These are phyloP conservation scores for Lobosporangium transversale DNA, from an alignment of 192 early-diverging fungal species.

Conservation along the genomic window DNA sequence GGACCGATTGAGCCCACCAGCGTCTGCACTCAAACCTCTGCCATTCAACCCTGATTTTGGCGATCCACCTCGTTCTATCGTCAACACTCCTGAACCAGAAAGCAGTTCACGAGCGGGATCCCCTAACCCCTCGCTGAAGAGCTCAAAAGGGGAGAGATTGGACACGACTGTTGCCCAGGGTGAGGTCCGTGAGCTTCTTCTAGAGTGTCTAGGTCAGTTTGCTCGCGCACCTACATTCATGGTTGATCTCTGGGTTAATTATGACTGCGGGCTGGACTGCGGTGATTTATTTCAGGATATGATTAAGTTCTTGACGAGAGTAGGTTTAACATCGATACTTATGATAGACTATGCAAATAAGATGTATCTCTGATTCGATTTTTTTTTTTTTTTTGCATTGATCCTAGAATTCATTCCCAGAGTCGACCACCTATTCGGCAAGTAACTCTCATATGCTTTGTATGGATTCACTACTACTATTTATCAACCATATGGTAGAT, in stretches of 20 bases:
- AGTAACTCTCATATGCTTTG: conserved; percentile 75
- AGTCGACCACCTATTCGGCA: conserved; percentile 69
- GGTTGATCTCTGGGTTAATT: conserved; percentile 93
- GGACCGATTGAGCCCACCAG: conserved; percentile 60
- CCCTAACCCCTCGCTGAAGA: conserved; percentile 38
- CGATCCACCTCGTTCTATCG: conserved; percentile 19
- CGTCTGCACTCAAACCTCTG: conserved; percentile 39
- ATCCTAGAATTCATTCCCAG: conserved; percentile 77
- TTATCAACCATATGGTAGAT: conserved; percentile 76
- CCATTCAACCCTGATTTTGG: conserved; percentile 51
- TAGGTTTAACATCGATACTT: too few species aligned
- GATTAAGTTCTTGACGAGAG: conserved; percentile 80
- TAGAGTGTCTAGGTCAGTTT: conserved; percentile 84
- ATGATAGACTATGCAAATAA: too few species aligned
- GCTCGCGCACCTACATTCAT: conserved; percentile 79
- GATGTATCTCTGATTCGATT: background rate
- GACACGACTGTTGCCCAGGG: conserved; percentile 62
- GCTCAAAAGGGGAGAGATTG: conserved; percentile 29
- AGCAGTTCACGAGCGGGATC: conserved; percentile 40
- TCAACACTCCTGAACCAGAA: conserved; percentile 28
- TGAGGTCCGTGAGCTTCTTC: conserved; percentile 86
- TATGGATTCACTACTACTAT: conserved; percentile 77
- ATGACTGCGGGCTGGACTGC: conserved; percentile 87
- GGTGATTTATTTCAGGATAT: conserved; percentile 91
- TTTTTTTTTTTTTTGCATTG: background rate